A percentile compares a stretch with the other conserved stretches of the same genome.
These are phyloP conservation scores for Teunomyces tritomae DNA, from an alignment of 805 yeast species.

Conservation along the genomic window DNA sequence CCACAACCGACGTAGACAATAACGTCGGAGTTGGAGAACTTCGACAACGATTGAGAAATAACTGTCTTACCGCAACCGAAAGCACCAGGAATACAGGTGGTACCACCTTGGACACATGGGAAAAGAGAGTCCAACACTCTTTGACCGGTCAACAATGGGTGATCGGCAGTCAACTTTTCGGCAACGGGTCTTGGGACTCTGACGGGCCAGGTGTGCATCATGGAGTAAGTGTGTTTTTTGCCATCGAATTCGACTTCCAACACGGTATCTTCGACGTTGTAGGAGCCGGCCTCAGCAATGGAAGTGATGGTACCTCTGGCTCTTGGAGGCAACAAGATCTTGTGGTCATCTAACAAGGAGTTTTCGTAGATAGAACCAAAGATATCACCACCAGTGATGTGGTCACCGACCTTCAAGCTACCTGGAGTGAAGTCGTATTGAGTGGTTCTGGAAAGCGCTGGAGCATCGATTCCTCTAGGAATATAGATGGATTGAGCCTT, in stretches of 20 bases:
- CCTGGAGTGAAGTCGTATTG: conserved; percentile 88
- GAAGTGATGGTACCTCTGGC: conserved; percentile 96
- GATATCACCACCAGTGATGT: conserved; percentile 97
- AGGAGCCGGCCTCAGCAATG: conserved; percentile 87
- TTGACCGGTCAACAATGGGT: conserved; percentile 96
- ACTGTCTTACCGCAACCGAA: conserved; percentile 99
- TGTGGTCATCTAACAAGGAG: conserved; percentile 88
- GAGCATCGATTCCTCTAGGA: conserved; percentile 98
- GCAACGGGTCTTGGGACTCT: conserved; percentile 99
- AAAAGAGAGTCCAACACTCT: conserved; percentile 96
- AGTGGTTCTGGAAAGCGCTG: conserved; percentile 81
- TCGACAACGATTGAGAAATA: conserved; percentile 94
- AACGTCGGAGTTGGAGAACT: conserved; percentile 95
- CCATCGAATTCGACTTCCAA: conserved; percentile 96
- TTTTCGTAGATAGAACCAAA: conserved; percentile 93
- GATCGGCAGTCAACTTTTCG: conserved; percentile 87
- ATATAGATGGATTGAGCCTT: conserved; percentile 88
- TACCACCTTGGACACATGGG: conserved; percentile 99
- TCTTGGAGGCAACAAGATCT: conserved; percentile 93
- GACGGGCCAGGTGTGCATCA: conserved; percentile 99
- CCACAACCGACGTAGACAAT: conserved; percentile 95
- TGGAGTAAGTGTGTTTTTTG: conserved; percentile 70
- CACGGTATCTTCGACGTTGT: conserved; percentile 84
- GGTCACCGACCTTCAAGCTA: conserved; percentile 84
- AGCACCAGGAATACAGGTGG: conserved; percentile 99